Evolutionary conservation across 495 filamentous ascomycete genomes (phyloP).

Genomic region (Penicillium diatomitis): DNA sequence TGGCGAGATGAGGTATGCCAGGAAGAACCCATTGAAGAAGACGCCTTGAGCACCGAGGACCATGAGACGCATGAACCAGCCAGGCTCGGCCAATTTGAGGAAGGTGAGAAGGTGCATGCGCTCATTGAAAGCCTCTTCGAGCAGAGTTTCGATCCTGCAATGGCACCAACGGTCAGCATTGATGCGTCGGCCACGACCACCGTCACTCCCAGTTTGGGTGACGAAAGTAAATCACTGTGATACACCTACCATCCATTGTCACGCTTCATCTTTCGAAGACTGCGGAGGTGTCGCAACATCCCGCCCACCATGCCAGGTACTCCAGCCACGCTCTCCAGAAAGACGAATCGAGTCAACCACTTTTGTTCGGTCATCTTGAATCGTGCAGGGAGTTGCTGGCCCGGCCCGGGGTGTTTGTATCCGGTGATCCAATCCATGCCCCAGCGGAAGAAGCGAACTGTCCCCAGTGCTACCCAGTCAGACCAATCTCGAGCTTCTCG

Average conservation of each 20-base stretch:
- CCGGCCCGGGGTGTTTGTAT: conserved; percentile 54
- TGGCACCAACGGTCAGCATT: background rate
- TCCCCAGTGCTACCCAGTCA: conserved; percentile 55
- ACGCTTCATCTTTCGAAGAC: conserved; percentile 71
- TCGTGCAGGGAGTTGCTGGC: conserved; percentile 29
- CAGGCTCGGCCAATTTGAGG: conserved; percentile 84
- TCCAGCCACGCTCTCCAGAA: conserved; percentile 88
- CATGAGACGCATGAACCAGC: conserved; percentile 79
- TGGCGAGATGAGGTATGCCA: conserved; percentile 81
- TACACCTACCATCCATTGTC: conserved; percentile 79
- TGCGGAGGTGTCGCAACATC: conserved; percentile 82
- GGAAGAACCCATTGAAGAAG: conserved; percentile 91
- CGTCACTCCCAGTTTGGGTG: background rate
- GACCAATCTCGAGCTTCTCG: conserved; percentile 57
- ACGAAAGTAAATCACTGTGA: background rate
- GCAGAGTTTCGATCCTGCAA: conserved; percentile 75
- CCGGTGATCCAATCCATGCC: conserved; percentile 61
- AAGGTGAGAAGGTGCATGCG: conserved; percentile 95
- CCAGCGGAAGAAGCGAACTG: conserved; percentile 55
- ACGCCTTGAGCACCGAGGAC: conserved; percentile 77
- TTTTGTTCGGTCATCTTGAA: conserved; percentile 65
- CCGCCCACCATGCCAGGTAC: conserved; percentile 97
- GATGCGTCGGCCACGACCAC: background rate
- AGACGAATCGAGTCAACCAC: conserved; percentile 75
- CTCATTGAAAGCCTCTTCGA: conserved; percentile 94